Percentiles rank a stretch among this genome's conserved stretches.
Evolutionary conservation across 768 basidiomycete species (phyloP).

Genomic region (Kondoa malvinella): DNA sequence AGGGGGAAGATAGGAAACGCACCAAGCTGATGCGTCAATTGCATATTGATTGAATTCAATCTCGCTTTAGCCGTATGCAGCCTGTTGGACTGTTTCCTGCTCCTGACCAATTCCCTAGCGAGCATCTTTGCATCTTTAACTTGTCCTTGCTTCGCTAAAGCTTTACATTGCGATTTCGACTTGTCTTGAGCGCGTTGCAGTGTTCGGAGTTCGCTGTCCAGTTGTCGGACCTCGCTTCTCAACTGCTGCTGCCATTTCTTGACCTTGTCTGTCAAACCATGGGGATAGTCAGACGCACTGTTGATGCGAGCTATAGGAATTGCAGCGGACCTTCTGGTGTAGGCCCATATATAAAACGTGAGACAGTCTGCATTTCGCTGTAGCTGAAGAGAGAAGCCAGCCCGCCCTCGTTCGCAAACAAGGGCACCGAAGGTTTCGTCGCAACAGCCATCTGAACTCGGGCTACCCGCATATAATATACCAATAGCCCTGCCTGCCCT

Average conservation of each 20-base stretch:
- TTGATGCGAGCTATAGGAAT: neutral
- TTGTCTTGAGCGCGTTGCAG: constrained; percentile 68
- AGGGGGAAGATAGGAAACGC: constrained; percentile 29
- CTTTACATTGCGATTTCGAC: constrained; percentile 62
- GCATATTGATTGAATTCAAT: constrained; percentile 72
- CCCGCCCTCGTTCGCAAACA: too few relatives aligned
- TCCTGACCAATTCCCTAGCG: constrained; percentile 84
- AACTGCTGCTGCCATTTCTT: constrained; percentile 79
- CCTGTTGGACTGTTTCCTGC: constrained; percentile 82
- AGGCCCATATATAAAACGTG: constrained; percentile 86
- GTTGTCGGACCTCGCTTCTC: constrained; percentile 55
- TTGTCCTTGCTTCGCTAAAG: constrained; percentile 77
- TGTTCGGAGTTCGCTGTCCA: constrained; percentile 89
- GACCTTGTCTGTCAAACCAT: constrained; percentile 47
- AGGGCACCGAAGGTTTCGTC: too few relatives aligned
- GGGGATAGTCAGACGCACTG: neutral
- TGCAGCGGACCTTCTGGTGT: constrained; percentile 46
- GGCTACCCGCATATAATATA: too few relatives aligned
- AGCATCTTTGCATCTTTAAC: constrained; percentile 80
- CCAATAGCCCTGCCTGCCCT: too few relatives aligned
- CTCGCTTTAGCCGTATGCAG: constrained; percentile 83
- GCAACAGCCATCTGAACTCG: too few relatives aligned
- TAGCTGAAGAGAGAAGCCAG: too few relatives aligned
- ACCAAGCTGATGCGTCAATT: constrained; percentile 85
- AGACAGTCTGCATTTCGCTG: constrained; percentile 39